Percentiles rank a stretch among this genome's conserved stretches.
Evolutionary conservation across 140 eudicot genomes (phyloP).

Genomic region (Oenanthe javanica): DNA sequence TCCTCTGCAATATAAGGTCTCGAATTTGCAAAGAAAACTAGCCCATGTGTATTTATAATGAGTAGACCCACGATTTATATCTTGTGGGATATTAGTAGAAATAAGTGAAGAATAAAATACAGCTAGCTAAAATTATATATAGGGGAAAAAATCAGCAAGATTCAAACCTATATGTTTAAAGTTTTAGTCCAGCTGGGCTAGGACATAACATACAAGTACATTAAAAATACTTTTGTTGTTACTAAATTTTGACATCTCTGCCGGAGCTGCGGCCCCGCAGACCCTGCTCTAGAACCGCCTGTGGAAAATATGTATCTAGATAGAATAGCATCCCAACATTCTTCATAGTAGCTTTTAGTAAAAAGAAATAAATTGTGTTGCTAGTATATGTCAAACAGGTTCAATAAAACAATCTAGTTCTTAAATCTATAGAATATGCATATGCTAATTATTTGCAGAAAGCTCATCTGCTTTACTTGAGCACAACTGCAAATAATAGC

Average conservation of each 20-base stretch:
- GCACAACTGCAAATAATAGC: not conserved
- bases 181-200: not conserved
- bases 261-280: not conserved
- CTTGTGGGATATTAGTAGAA: not conserved
- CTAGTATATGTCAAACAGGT: not conserved
- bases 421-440: not conserved
- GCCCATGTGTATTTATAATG: not conserved
- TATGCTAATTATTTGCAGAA: not conserved
- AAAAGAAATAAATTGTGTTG: not conserved
- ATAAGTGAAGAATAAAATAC: not conserved
- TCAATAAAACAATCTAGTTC: not conserved
- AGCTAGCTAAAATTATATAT: not conserved
- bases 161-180: not conserved
- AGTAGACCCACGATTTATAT: not conserved
- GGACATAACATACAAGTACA: not conserved
- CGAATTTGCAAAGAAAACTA: not conserved
- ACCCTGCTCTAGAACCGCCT: not conserved
- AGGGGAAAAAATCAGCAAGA: not conserved
- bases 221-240: not conserved
- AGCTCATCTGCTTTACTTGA: not conserved
- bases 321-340: too few relatives aligned
- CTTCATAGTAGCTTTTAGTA: not conserved
- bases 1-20: not conserved
- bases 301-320: not conserved
- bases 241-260: not conserved